These are phyloP conservation scores for Isoetes engelmannii DNA, from an alignment of 83 land plant genomes.

Conservation along the genomic window DNA sequence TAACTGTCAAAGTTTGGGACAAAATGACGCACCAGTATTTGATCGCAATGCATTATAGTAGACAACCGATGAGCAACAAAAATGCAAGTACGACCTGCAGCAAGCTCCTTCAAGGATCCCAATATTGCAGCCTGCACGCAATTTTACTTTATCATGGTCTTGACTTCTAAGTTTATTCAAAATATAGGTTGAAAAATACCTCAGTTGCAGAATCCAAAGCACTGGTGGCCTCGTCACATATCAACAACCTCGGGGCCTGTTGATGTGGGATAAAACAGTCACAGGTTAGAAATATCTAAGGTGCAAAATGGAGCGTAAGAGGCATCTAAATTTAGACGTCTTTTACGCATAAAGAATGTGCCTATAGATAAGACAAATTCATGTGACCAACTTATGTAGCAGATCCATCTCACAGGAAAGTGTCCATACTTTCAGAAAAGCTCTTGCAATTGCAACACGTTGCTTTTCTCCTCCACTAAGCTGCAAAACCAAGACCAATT, in stretches of 20 bases:
- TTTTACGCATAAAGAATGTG: neutral
- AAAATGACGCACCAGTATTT: slow-evolving; percentile 30
- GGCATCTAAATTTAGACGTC: neutral
- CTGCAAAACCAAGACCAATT: slow-evolving; percentile 12
- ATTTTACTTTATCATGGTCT: neutral
- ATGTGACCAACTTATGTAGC: neutral
- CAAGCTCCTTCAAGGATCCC: slow-evolving; percentile 36
- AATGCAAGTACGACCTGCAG: slow-evolving; percentile 39
- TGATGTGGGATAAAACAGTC: neutral
- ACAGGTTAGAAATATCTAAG: neutral
- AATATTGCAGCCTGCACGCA: slow-evolving; percentile 38
- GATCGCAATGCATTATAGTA: slow-evolving; percentile 46
- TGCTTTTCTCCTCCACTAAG: slow-evolving; percentile 48
- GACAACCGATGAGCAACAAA: slow-evolving; percentile 49
- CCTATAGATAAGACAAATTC: neutral
- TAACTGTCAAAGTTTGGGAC: neutral
- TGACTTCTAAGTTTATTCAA: neutral
- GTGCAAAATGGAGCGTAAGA: neutral
- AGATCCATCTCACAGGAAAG: slow-evolving; percentile 13
- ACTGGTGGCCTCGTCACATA: slow-evolving; percentile 49
- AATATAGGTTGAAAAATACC: slow-evolving; percentile 10
- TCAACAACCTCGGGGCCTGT: slow-evolving; percentile 32
- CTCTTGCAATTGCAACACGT: slow-evolving; percentile 43
- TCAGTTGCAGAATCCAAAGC: slow-evolving; percentile 44
- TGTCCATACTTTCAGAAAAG: slow-evolving; percentile 32